Evolutionary conservation across 2,329 filamentous ascomycete genomes (phyloP), one percentile per base, ranked within the genome.

Genomic region (Penicillium palitans): DNA sequence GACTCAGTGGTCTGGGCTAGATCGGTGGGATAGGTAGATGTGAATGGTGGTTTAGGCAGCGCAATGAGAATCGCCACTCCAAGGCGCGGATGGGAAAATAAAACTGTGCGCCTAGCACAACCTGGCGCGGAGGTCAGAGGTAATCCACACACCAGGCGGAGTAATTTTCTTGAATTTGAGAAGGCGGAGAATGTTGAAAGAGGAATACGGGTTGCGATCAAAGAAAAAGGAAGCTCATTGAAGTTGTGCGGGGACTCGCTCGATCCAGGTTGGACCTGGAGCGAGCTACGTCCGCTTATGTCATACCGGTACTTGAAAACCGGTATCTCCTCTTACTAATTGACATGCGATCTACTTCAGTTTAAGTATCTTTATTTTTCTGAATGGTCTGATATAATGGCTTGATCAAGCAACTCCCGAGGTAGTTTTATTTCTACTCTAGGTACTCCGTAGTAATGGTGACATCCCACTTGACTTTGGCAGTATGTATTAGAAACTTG

Each of bases 251-350:
- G 61, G 55, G 58, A 61, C 47, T 50, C 49, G 29, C 39, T 51
- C 51, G 39, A 57, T 48, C 44, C 48, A 42, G 33, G 46, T 57
- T 42, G 37, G 42, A 39, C 35, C 35, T 19, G n/a, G 37, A 66
- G 63, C 63, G 37, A 66, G 63, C 63, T 52, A 40, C 39, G 27
- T 58, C 58, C 39, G 65, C 65, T 67, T 66, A 67, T 66, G 65
- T 66, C 64, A 66, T 65, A 33, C 39, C 45, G 33, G 52, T 51
- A 56, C 31, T 37, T 59, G 2, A n/a, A 47, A 27, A 24, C 6
- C 46, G 24, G 55, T 57, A 46, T 13, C 17, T 17, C 3, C 19
- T 4, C 31, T 5, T 24, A 6, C 6, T 35, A 2, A 24, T 31
- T 45, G 6, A 35, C 8, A 6, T 40, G n/a, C 8, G n/a, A 45